Evolutionary conservation across 2,329 filamentous ascomycete genomes (phyloP), one percentile per base, ranked within the genome.

Genomic region (Cercospora zeae-maydis): DNA sequence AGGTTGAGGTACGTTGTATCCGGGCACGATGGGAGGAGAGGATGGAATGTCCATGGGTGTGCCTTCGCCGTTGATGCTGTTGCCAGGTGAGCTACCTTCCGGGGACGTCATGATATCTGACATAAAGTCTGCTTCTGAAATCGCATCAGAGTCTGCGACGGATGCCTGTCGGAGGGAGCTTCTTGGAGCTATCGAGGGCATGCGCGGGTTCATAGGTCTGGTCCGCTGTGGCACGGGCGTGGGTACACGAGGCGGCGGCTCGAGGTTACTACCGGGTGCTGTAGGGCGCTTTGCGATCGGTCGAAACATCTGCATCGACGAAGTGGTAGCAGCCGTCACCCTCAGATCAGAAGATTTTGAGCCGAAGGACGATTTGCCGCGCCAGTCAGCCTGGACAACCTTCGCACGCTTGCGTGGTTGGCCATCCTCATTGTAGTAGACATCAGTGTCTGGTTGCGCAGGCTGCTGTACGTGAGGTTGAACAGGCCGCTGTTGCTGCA

Each of bases 281-380:
- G 76, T 78, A 24, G 83, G 78, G 33, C 78, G 78, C 51, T 78
- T 75, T 19, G 83, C 81, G 61, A 91, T 83, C 3, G 93, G 93
- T 49, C 92, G 86, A 75, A 96, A 90, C 53, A 88, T 88, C 47
- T 93, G 89, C 63, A 98, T 83, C 4, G 93, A 96, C 45, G 92
- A 91, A 49, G 93, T 89, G 14, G 91, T 96, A 74, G 92, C 96
- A 52, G 93, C 93, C 64, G 91, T 88, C n/a, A 96, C 92, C 54
- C 93, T 86, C 27, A 98, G 81, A 54, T 95, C 92, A 9, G 87
- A 85, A 2, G 73, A 71, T 31, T 87, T 87, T 3, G 58, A 83
- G 57, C 88, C 90, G 70, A 97, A 90, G 21, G 85, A 86, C 65
- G 83, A 85, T 68, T 86, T 88, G 56, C 88, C 87, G n/a, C 86